Evolutionary conservation across 257 asterid species (phyloP).

Genomic region (Rubia yunnanensis): DNA sequence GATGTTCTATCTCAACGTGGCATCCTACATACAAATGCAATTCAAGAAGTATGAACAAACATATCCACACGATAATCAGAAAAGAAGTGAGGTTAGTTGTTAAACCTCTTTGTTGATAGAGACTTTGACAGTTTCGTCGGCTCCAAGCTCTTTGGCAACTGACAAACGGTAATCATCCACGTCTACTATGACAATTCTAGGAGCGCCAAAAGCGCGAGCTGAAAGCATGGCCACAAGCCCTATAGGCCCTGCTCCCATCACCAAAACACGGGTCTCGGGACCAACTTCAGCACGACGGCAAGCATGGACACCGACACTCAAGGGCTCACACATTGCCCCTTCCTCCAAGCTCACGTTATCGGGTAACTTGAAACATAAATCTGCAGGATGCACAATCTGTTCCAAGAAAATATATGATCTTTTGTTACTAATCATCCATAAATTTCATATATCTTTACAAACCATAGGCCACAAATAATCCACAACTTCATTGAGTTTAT

Average conservation of each 20-base stretch:
- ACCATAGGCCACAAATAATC: not conserved
- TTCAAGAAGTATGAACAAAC: not conserved
- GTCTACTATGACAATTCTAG: conserved; percentile 60
- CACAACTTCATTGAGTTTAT: not conserved
- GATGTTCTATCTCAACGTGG: conserved; percentile 41
- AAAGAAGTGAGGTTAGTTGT: not conserved
- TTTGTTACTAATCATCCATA: too few species aligned
- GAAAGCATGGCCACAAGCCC: conserved; percentile 74
- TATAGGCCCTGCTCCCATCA: conserved; percentile 84
- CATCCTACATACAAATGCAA: conserved; percentile 34
- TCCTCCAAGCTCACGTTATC: conserved; percentile 85
- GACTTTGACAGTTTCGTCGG: conserved; percentile 60
- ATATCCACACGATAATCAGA: not conserved
- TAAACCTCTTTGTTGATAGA: conserved; percentile 43
- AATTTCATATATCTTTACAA: too few species aligned
- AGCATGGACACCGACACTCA: conserved; percentile 85
- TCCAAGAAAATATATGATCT: not conserved
- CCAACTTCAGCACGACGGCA: conserved; percentile 76
- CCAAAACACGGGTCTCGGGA: conserved; percentile 67
- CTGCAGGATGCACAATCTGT: conserved; percentile 87
- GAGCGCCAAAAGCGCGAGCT: conserved; percentile 83
- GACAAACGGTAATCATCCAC: conserved; percentile 64
- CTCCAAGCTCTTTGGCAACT: conserved; percentile 68
- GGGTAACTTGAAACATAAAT: conserved; percentile 67
- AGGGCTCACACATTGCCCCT: conserved; percentile 88